Conservation (phyloP, 345 rosid genomes). For the Dipteronia dyeriana region DNA sequence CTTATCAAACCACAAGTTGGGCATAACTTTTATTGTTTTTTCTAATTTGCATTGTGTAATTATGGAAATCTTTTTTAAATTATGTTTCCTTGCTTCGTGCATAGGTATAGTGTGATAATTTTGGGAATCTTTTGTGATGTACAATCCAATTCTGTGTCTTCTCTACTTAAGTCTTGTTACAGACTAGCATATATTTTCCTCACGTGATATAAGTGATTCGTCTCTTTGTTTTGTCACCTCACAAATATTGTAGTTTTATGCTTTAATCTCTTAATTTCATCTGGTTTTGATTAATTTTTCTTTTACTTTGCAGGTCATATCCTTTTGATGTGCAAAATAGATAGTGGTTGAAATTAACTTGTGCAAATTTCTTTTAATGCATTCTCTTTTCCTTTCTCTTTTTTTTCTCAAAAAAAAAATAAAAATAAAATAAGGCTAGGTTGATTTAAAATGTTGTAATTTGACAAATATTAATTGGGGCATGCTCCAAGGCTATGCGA, state of each 20-base stretch:
- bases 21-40: not conserved
- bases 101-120: not conserved
- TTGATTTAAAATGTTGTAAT: not conserved
- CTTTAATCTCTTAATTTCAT: not conserved
- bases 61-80: not conserved
- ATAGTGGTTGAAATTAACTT: not conserved
- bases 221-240: not conserved
- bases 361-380: not conserved
- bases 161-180: not conserved
- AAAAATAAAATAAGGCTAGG: not conserved
- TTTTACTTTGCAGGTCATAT: constrained; percentile 84
- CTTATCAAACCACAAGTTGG: not conserved
- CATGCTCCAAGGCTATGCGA: too few relatives aligned
- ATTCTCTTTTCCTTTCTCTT: constrained; percentile 41
- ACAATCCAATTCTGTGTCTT: not conserved
- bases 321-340: constrained; percentile 43
- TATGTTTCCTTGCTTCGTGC: not conserved
- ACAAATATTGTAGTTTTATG: not conserved
- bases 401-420: constrained; percentile 18
- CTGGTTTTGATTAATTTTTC: not conserved
- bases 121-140: not conserved
- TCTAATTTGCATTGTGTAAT: not conserved
- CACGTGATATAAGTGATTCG: not conserved
- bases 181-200: not conserved
- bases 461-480: constrained; percentile 12